A percentile compares a stretch with the other conserved stretches of the same genome.
Conservation (phyloP, 345 rosid species). For the Camelina neglecta region DNA sequence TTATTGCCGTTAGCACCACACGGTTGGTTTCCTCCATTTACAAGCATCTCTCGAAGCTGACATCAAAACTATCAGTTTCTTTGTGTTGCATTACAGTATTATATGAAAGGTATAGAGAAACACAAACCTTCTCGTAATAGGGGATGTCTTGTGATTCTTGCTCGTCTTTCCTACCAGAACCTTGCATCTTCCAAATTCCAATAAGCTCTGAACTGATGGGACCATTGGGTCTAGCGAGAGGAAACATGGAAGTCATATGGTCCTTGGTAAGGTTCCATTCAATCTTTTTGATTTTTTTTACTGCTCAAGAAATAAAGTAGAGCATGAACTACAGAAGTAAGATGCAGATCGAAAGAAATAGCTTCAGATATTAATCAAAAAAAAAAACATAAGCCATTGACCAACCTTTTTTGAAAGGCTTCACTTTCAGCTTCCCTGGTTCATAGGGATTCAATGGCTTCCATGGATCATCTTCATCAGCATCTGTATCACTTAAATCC, state of each 20-base stretch:
- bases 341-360: conserved; percentile 20
- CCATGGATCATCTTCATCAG: conserved; percentile 85
- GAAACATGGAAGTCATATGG: conserved; percentile 59
- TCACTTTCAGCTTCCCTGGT: conserved; percentile 86
- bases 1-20: conserved; percentile 46
- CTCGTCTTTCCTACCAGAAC: conserved; percentile 36
- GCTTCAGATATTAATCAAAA: conserved; percentile 20
- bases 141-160: conserved; percentile 53
- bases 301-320: conserved; percentile 50
- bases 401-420: conserved; percentile 82
- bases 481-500: conserved; percentile 63
- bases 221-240: conserved; percentile 76
- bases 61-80: conserved; percentile 37
- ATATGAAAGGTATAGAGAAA: conserved; percentile 18
- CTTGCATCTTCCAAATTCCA: conserved; percentile 63
- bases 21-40: conserved; percentile 51
- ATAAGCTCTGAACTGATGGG: conserved; percentile 75
- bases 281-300: conserved; percentile 62
- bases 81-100: conserved; percentile 15
- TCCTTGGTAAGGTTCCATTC: conserved; percentile 44
- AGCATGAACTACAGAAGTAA: conserved; percentile 24
- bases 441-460: conserved; percentile 94
- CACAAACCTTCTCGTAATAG: conserved; percentile 74
- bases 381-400: conserved; percentile 22
- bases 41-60: conserved; percentile 80